These are phyloP conservation scores for Leishmania gerbilli DNA, from an alignment of 208 protist species.

Conservation along the genomic window DNA sequence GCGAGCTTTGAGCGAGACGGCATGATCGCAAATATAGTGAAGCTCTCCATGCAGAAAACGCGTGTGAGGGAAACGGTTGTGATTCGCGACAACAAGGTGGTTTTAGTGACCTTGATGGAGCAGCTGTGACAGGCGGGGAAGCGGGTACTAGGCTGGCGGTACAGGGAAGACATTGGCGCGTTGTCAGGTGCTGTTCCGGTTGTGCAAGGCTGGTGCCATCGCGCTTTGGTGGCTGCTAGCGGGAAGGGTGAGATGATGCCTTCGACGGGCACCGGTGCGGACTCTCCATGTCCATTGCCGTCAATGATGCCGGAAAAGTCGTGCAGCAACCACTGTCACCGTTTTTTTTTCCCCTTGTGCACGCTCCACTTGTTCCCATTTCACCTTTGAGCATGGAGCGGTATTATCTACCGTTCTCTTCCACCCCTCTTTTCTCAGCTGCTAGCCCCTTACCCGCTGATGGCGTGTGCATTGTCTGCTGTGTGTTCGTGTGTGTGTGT, in stretches of 20 bases:
- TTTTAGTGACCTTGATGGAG: slow-evolving; percentile 60
- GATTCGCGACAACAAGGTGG: slow-evolving; percentile 53
- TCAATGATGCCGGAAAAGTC: neutral
- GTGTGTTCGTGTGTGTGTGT: neutral
- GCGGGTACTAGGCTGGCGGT: neutral
- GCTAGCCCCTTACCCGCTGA: neutral
- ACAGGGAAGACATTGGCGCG: neutral
- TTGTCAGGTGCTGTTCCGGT: neutral
- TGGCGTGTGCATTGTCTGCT: neutral
- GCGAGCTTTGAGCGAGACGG: slow-evolving; percentile 82
- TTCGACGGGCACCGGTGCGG: neutral
- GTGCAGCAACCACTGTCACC: neutral
- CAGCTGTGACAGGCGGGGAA: slow-evolving; percentile 26
- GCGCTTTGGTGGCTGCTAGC: neutral
- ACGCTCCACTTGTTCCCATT: no score
- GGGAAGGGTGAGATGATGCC: no score
- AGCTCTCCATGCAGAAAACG: slow-evolving; percentile 41
- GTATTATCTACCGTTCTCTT: neutral
- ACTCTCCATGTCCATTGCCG: neutral
- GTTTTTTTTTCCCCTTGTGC: neutral
- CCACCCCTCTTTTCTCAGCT: neutral
- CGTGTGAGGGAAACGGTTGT: slow-evolving; percentile 74
- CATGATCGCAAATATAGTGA: slow-evolving; percentile 48
- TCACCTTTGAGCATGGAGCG: neutral
- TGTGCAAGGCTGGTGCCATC: neutral